Evolutionary conservation across 164 flowering plant genomes (phyloP).

Genomic region (Vitis rotundifolia): DNA sequence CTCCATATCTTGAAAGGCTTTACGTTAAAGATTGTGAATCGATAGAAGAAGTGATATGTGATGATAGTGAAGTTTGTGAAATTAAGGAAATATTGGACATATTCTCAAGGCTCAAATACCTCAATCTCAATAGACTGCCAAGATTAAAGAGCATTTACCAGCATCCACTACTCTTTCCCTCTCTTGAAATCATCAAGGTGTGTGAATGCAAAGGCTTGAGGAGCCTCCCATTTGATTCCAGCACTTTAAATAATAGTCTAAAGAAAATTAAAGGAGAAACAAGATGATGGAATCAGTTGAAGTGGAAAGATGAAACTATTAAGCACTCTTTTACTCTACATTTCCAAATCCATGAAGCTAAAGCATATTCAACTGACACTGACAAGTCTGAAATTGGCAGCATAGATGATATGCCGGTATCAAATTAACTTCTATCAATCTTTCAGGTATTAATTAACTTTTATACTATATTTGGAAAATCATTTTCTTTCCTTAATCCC

Average conservation of each 20-base stretch:
- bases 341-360: no score
- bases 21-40: neutral
- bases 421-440: no score
- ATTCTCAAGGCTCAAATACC: neutral
- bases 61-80: no score
- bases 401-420: no score
- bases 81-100: no score
- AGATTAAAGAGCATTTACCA: neutral
- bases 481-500: no score
- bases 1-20: conserved; percentile 7
- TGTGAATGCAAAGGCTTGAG: neutral
- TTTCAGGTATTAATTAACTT: no score
- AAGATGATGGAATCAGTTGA: conserved; percentile 7
- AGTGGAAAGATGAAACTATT: conserved; percentile 1
- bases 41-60: neutral
- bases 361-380: no score
- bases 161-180: neutral
- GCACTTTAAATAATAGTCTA: neutral
- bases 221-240: neutral
- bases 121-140: neutral
- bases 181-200: neutral
- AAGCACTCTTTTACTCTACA: neutral
- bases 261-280: neutral
- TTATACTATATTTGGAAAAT: no score
- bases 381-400: no score